A percentile compares a stretch with the other conserved stretches of the same genome.
phyloP scores from a whole-genome alignment of 2,329 filamentous ascomycete genomes.

The Alternaria sp. region DNA sequence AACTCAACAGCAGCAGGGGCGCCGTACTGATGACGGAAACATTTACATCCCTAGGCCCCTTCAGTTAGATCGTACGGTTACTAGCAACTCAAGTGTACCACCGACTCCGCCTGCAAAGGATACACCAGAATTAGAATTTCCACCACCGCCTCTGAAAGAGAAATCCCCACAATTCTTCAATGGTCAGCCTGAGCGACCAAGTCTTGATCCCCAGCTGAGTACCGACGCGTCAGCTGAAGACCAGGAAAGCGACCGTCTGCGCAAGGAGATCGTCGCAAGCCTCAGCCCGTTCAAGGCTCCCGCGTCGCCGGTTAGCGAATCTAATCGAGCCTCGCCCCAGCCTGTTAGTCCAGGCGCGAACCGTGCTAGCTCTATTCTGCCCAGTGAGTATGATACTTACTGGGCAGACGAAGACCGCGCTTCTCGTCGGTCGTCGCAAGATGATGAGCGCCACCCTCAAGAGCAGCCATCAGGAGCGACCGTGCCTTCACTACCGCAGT shows the following conservation, averaged over 20 bases:
- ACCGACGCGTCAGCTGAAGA: constrained; percentile 64
- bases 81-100: constrained; percentile 48
- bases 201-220: constrained; percentile 52
- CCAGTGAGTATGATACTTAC: constrained; percentile 73
- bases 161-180: constrained; percentile 39
- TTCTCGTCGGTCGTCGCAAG: constrained; percentile 44
- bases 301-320: constrained; percentile 27
- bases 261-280: constrained; percentile 77
- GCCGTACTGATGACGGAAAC: constrained; percentile 39
- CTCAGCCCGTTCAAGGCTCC: constrained; percentile 57
- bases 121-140: constrained; percentile 40
- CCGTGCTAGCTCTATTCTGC: constrained; percentile 70
- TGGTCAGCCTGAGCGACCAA: constrained; percentile 32
- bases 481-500: constrained; percentile 19
- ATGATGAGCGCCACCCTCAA: constrained; percentile 33
- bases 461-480: constrained; percentile 21
- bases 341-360: constrained; percentile 34
- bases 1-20: constrained; percentile 16
- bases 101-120: constrained; percentile 61
- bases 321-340: constrained; percentile 39
- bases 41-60: constrained; percentile 51
- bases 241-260: constrained; percentile 74
- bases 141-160: constrained; percentile 50
- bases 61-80: constrained; percentile 50
- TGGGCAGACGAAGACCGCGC: constrained; percentile 63